A percentile compares a stretch with the other conserved stretches of the same genome.
Evolutionary conservation across 345 rosid species (phyloP).

Genomic region (Adansonia digitata): DNA sequence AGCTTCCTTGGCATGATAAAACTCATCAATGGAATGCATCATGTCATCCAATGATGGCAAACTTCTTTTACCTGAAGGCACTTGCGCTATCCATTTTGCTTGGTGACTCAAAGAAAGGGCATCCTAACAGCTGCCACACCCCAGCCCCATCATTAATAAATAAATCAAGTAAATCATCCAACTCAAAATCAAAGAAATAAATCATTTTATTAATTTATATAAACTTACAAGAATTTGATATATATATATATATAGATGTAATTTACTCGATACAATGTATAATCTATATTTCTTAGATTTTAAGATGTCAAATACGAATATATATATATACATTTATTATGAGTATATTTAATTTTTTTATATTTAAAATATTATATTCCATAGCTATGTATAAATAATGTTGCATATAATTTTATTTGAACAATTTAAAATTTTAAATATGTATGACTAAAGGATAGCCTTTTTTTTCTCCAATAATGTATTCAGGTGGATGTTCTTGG

Average conservation of each 20-base stretch:
- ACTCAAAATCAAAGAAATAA: not conserved
- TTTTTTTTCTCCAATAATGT: no score
- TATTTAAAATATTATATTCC: no score
- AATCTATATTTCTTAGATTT: no score
- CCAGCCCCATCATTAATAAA: not conserved
- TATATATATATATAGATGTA: not conserved
- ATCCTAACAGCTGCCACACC: conserved; percentile 67
- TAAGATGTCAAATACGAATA: no score
- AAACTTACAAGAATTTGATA: not conserved
- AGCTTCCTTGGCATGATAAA: conserved; percentile 56
- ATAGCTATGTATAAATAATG: no score
- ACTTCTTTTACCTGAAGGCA: conserved; percentile 62
- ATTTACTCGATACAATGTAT: not conserved
- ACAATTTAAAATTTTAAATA: no score
- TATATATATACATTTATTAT: no score
- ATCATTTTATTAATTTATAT: not conserved
- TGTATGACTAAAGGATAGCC: no score
- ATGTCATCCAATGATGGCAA: conserved; percentile 66
- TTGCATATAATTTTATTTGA: no score
- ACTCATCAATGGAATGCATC: conserved; percentile 59
- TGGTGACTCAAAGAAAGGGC: conserved; percentile 92
- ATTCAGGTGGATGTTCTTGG: no score
- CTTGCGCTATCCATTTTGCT: conserved; percentile 85
- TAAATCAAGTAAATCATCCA: no score
- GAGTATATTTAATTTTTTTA: no score